These are phyloP conservation scores for Aspergillus quadrilineatus DNA, from an alignment of 2,329 filamentous ascomycete genomes.

Conservation along the genomic window DNA sequence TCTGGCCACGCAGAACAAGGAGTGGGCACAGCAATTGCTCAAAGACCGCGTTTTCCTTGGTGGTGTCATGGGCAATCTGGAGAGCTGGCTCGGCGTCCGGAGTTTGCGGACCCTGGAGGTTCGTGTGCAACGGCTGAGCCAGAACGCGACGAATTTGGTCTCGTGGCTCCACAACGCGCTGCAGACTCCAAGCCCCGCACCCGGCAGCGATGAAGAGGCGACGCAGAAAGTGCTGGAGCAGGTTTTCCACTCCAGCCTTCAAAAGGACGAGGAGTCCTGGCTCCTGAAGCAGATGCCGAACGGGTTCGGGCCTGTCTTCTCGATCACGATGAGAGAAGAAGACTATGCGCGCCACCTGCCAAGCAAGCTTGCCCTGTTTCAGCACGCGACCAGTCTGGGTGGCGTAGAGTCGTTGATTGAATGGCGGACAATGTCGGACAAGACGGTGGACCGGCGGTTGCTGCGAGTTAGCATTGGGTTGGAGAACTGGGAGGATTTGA, in stretches of 20 bases:
- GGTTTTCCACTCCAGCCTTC: conserved; percentile 77
- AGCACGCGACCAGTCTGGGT: conserved; percentile 90
- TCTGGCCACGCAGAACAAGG: conserved; percentile 61
- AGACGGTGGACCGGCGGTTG: conserved; percentile 66
- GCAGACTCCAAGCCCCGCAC: conserved; percentile 34
- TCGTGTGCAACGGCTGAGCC: conserved; percentile 73
- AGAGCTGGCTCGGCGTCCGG: conserved; percentile 87
- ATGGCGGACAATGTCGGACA: conserved; percentile 89
- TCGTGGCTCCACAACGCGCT: conserved; percentile 64
- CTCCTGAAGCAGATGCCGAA: conserved; percentile 83
- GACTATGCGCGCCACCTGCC: conserved; percentile 68
- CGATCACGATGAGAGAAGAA: conserved; percentile 64
- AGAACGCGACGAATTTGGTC: conserved; percentile 68
- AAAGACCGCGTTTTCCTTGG: conserved; percentile 75
- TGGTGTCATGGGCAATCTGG: conserved; percentile 80
- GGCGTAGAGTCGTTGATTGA: conserved; percentile 95
- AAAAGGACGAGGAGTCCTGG: conserved; percentile 69
- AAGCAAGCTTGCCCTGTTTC: conserved; percentile 76
- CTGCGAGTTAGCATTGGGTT: conserved; percentile 82
- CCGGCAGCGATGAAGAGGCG: conserved; percentile 43
- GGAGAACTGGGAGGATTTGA: conserved; percentile 82
- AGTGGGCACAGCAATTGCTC: conserved; percentile 62
- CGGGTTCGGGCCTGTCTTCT: conserved; percentile 87
- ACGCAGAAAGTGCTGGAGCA: conserved; percentile 58
- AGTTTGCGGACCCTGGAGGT: conserved; percentile 84